phyloP scores from a whole-genome alignment of 257 asterid species.

The Solanum chilense region DNA sequence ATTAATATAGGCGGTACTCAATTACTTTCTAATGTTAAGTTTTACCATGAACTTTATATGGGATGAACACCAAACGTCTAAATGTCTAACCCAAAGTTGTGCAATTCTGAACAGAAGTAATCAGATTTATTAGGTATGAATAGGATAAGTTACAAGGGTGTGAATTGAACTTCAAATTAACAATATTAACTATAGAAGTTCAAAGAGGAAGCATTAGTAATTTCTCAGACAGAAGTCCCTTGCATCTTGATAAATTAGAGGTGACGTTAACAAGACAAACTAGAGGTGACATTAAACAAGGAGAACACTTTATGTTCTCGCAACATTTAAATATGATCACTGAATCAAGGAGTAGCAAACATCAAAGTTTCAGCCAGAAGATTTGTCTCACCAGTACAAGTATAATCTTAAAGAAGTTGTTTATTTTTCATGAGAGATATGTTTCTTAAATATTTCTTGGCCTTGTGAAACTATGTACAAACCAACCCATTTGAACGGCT shows the following conservation, averaged over 20 bases:
- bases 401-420: background rate
- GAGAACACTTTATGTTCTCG: background rate
- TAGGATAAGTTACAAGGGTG: background rate
- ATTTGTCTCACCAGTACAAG: background rate
- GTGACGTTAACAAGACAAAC: background rate
- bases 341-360: background rate
- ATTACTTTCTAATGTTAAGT: background rate
- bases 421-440: background rate
- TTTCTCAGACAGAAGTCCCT: background rate
- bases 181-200: background rate
- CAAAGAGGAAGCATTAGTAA: background rate
- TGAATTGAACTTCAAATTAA: background rate
- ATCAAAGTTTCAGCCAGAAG: background rate
- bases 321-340: background rate
- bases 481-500: background rate
- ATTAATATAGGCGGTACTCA: background rate
- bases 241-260: background rate
- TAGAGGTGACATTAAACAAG: background rate
- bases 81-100: background rate
- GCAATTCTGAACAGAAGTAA: background rate
- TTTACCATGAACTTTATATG: background rate
- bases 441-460: background rate
- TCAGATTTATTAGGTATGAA: background rate
- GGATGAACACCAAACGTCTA: background rate
- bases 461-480: background rate